Evolutionary conservation across 1,139 yeast genomes (phyloP).

Genomic region (Ogataea hybrid): DNA sequence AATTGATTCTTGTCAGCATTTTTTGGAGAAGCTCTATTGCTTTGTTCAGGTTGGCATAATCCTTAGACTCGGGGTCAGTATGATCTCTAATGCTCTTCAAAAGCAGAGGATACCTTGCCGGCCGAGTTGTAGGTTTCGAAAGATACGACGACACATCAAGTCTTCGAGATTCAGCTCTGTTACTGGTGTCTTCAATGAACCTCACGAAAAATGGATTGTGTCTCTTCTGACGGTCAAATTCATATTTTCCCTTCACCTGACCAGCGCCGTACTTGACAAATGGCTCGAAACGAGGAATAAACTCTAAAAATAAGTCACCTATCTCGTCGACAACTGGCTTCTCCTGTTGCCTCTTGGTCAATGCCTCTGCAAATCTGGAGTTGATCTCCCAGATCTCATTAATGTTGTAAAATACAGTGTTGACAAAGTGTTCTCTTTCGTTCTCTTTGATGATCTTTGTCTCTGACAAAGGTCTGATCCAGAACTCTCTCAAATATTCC

Average conservation of each 20-base stretch:
- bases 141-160: constrained; percentile 90
- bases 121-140: constrained; percentile 94
- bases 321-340: constrained; percentile 82
- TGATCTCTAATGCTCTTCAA: constrained; percentile 80
- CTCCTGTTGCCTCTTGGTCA: constrained; percentile 83
- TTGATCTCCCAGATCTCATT: constrained; percentile 85
- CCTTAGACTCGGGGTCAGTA: constrained; percentile 74
- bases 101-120: constrained; percentile 89
- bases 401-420: constrained; percentile 89
- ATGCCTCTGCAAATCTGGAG: constrained; percentile 80
- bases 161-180: constrained; percentile 84
- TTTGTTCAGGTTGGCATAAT: constrained; percentile 63
- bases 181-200: constrained; percentile 88
- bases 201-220: constrained; percentile 87
- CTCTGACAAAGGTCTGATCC: constrained; percentile 87
- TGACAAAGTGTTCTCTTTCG: constrained; percentile 85
- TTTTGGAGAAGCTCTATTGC: constrained; percentile 78
- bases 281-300: constrained; percentile 85
- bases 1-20: constrained; percentile 76
- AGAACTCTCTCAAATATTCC: constrained; percentile 89
- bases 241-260: constrained; percentile 92
- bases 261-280: constrained; percentile 94
- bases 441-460: constrained; percentile 84
- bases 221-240: constrained; percentile 91
- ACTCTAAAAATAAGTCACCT: constrained; percentile 85